Base-by-base conservation (phyloP, 75 land plant genomes). In the Sequoiadendron giganteum region DNA sequence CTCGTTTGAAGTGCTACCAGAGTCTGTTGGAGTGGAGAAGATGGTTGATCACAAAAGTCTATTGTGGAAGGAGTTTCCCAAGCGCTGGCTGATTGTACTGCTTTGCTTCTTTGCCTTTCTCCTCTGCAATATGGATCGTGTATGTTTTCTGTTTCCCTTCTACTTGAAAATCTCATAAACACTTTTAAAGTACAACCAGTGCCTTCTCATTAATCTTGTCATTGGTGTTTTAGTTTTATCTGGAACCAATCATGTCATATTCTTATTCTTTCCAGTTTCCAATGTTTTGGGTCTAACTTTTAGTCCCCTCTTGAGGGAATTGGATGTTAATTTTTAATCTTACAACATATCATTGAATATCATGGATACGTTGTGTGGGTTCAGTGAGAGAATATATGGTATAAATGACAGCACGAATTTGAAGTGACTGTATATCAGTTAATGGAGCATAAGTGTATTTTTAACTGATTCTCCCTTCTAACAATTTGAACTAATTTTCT, bases 101-200 rank as follows among this genome's bases (percentile, higher is more conserved):
- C 93, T 97, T 65, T 97, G 99, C 86, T 97, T 96, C 90, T 93
- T 94, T 49, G 96, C 99, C 48, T 97, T 97, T 87, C 94, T 97
- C 16, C 96, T 97, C 40, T 97, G 99, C 93, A 97, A 97, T 58
- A 97, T 97, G 99, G 99, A 97, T 87, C 91, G 99, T 89, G 99
- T 97, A 89, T 85, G 91, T 42, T 55, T 40, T 84, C 45, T 82
- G 56, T 52, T 38, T 40, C 70, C 39, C 85, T 90, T 2, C n/a
- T 30, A n/a, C 47, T 18, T 25, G 36, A 40, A 10, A 5, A 90
- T 45, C 47, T 52, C 34, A 73, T 85, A 34, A 28, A 47, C 40
- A 32, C n/a, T 87, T 15, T 25, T 80, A 8, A 14, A 77, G 21
- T 79, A 14, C 42, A 79, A 19, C 21, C 19, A 39, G 39, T 28